phyloP scores from a whole-genome alignment of 176 grass and related monocot species.

The Puccinellia tenuiflora region DNA sequence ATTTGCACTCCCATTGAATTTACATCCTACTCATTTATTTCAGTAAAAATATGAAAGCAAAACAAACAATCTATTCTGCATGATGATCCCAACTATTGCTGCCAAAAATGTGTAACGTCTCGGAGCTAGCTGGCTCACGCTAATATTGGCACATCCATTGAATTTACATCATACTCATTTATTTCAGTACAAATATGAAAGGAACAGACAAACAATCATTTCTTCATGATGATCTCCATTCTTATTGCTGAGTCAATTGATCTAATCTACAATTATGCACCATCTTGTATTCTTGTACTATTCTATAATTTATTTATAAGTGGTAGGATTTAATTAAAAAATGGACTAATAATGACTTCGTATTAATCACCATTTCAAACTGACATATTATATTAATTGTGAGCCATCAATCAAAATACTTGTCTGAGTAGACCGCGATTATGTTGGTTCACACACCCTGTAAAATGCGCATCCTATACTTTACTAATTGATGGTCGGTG shows the following conservation, averaged over 20 bases:
- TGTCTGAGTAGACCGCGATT: neutral
- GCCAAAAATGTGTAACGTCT: conserved; percentile 8
- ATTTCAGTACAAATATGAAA: neutral
- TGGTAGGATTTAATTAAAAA: neutral
- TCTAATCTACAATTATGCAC: neutral
- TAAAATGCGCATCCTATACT: neutral
- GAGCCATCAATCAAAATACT: neutral
- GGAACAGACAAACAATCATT: neutral
- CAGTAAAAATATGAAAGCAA: neutral
- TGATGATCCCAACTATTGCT: neutral
- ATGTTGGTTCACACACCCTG: neutral
- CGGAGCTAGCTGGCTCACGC: neutral
- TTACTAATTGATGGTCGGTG: neutral
- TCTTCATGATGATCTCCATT: neutral
- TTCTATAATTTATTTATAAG: neutral
- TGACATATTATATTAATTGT: neutral
- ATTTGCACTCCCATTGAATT: no score
- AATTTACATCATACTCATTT: neutral
- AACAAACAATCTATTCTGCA: no score
- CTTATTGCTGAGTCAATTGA: neutral
- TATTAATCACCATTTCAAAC: neutral
- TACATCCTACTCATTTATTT: no score
- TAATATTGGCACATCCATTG: neutral
- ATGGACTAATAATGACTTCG: neutral
- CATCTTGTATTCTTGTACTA: neutral